Conservation (phyloP, 331 rosid genomes). For the Acacia concinna region DNA sequence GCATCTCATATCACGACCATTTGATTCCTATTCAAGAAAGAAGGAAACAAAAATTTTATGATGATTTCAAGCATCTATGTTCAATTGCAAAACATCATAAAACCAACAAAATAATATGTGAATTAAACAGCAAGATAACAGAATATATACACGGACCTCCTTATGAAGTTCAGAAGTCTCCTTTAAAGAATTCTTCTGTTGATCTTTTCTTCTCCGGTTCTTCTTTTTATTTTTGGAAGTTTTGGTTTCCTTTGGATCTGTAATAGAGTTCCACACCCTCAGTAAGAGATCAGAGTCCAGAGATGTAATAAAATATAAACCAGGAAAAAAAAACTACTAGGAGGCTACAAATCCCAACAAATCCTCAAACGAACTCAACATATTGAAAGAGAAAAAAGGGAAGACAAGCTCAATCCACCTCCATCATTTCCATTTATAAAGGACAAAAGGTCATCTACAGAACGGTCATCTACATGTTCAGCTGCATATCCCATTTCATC, state of each 20-base stretch:
- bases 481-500: conserved; percentile 72
- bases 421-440: conserved; percentile 85
- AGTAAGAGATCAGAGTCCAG: conserved; percentile 39
- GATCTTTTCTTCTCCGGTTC: conserved; percentile 82
- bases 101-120: conserved; percentile 14
- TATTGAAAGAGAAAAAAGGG: conserved; percentile 2
- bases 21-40: conserved; percentile 52
- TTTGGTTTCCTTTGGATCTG: conserved; percentile 77
- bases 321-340: conserved; percentile 5
- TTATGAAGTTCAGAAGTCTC: conserved; percentile 51
- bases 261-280: conserved; percentile 33
- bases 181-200: conserved; percentile 55
- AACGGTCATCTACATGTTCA: conserved; percentile 85
- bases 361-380: neutral
- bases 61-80: conserved; percentile 4
- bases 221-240: conserved; percentile 82
- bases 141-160: conserved; percentile 44
- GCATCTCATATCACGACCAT: conserved; percentile 50
- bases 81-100: conserved; percentile 7
- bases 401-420: conserved; percentile 50
- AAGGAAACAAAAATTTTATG: conserved; percentile 12
- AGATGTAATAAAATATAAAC: conserved; percentile 23
- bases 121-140: neutral
- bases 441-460: conserved; percentile 91
- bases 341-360: conserved; percentile 18